These are phyloP conservation scores for Pythium sp. DNA, from an alignment of 352 stramenopile genomes.

Conservation along the genomic window DNA sequence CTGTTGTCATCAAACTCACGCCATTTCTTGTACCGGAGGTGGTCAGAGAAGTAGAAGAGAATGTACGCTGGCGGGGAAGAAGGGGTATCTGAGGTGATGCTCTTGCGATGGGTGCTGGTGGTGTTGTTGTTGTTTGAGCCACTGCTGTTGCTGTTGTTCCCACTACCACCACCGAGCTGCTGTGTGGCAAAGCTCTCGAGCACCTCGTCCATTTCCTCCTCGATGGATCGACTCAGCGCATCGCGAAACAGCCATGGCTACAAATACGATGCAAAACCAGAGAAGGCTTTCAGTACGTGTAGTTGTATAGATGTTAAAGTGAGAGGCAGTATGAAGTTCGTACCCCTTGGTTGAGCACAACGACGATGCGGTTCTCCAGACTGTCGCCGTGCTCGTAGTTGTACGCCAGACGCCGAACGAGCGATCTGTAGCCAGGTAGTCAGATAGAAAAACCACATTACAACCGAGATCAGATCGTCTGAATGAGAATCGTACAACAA, in stretches of 20 bases:
- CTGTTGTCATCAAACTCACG: not conserved
- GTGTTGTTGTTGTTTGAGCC: not conserved
- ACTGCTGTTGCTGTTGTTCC: constrained; percentile 4
- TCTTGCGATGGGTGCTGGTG: not conserved
- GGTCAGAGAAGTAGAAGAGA: constrained; percentile 35
- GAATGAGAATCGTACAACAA: not conserved
- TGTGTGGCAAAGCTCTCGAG: constrained; percentile 21
- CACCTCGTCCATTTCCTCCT: constrained; percentile 34
- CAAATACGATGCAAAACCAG: not conserved
- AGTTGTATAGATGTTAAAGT: not conserved
- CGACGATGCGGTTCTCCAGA: constrained; percentile 26
- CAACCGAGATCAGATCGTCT: not conserved
- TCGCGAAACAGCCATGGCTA: constrained; percentile 38
- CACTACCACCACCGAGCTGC: not conserved
- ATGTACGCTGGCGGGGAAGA: constrained; percentile 20
- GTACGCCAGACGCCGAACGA: constrained; percentile 35
- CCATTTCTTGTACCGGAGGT: not conserved
- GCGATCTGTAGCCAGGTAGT: constrained; percentile 21
- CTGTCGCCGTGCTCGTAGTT: constrained; percentile 42
- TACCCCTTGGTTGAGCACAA: constrained; percentile 34
- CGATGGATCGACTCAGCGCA: constrained; percentile 32
- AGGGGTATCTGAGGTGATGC: not conserved
- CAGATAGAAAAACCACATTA: not conserved
- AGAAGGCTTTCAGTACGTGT: not conserved
- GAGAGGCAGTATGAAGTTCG: not conserved